Evolutionary conservation across 2,329 filamentous ascomycete genomes (phyloP).

Genomic region (Cladosporium velox): DNA sequence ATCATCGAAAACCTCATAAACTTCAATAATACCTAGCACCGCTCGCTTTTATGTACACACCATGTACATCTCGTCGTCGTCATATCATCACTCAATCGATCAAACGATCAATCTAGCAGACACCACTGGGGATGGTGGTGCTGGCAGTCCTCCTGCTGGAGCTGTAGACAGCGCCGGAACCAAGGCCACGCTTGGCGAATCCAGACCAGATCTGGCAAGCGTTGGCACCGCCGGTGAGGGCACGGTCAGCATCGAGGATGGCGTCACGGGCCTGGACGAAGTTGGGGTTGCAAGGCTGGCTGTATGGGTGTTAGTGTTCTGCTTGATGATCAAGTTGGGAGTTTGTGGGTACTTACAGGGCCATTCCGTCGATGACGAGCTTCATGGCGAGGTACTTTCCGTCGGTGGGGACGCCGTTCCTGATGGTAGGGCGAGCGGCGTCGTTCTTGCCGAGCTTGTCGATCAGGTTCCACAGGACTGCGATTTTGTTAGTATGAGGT

Average conservation of each 20-base stretch:
- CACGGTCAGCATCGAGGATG: conserved; percentile 58
- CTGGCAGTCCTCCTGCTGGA: conserved; percentile 17
- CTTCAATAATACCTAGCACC: not conserved
- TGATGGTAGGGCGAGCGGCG: conserved; percentile 45
- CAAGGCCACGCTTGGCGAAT: conserved; percentile 61
- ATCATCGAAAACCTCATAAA: not conserved
- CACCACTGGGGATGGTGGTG: conserved; percentile 17
- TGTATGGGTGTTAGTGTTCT: not conserved
- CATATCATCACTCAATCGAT: not conserved
- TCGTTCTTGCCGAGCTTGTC: conserved; percentile 58
- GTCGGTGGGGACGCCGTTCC: conserved; percentile 52
- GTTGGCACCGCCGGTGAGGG: conserved; percentile 55
- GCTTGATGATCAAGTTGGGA: conserved; percentile 17
- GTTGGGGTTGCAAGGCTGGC: conserved; percentile 58
- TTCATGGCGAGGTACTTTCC: conserved; percentile 57
- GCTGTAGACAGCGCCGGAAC: conserved; percentile 30
- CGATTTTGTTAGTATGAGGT: not conserved
- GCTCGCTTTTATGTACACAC: not conserved
- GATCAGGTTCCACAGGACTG: conserved; percentile 58
- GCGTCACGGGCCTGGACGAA: conserved; percentile 57
- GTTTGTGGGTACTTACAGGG: conserved; percentile 40
- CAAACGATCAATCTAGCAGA: conserved; percentile 7
- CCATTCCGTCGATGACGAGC: conserved; percentile 55
- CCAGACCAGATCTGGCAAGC: conserved; percentile 56
- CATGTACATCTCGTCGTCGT: not conserved